Evolutionary conservation across 441 rosid genomes (phyloP), one percentile per base, ranked within the genome.

Genomic region (Pelargonium hybrid): DNA sequence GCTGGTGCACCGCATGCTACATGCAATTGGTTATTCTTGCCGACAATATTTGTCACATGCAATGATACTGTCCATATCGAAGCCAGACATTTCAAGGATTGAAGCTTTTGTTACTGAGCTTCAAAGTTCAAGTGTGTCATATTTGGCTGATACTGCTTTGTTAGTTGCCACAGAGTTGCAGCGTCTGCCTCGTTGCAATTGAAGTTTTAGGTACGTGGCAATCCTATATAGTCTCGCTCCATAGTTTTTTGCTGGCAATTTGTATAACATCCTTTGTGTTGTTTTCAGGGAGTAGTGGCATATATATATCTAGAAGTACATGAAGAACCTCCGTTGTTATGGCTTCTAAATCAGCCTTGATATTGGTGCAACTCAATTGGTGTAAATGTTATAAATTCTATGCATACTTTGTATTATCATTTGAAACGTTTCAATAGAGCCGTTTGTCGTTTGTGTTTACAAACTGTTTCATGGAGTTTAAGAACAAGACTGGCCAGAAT

Each of bases 11-110:
- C 86, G 98, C 57, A 76, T 90, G 54, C 82, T 93, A 74, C 96
- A 93, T 75, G 81, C 88, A 71, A 84, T 93, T 71, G 89, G 87
- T 67, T 91, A 84, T 76, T 86, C 97, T 37, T 88, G 97, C 71
- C 79, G 88, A 82, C 97, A 91, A 67, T 93, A 87, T 74, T 52
- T 86, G 74, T 84, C 87, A 3, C 93, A 93, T 23, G 90, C 90
- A 67, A 90, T 93, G 96, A 90, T 93, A 75, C 68, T 93, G 65
- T 88, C 97, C 0, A 84, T 93, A 73, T 87, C 96, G 15, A 75
- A 76, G 48, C 71, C 82, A 0, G 97, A 90, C 69, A 71, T 93
- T 48, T 79, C 87, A 21, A 83, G 85, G 84, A 80, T 93, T 50
- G 90, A 87, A 71, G 79, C 79, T 70, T 75, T 84, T 1, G 82